Percentiles rank a stretch among this genome's conserved stretches.
phyloP scores from a whole-genome alignment of 495 filamentous ascomycete genomes.

The Polyplosphaeria fusca region DNA sequence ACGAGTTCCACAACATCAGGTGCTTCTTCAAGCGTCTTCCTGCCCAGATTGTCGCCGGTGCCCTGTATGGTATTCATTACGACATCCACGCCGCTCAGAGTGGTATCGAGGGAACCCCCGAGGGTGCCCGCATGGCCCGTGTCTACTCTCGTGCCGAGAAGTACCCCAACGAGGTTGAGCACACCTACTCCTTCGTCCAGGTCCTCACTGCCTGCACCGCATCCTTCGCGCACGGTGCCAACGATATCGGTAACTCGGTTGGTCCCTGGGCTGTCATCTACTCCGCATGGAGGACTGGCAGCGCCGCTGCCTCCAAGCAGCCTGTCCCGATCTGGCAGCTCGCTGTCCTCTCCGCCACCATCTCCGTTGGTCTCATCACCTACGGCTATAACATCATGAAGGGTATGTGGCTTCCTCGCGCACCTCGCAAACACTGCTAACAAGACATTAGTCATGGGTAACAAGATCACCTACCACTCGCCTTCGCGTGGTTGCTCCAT shows the following conservation, averaged over 20 bases:
- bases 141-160: slow-evolving; percentile 58
- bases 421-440: too few relatives aligned
- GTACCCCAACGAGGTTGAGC: slow-evolving; percentile 74
- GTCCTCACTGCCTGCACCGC: slow-evolving; percentile 70
- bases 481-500: slow-evolving; percentile 48
- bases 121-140: slow-evolving; percentile 59
- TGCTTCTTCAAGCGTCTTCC: slow-evolving; percentile 58
- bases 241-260: slow-evolving; percentile 75
- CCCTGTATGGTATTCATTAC: slow-evolving; percentile 67
- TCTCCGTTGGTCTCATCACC: slow-evolving; percentile 57
- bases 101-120: slow-evolving; percentile 61
- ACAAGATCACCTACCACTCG: slow-evolving; percentile 3
- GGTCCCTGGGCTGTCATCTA: slow-evolving; percentile 71
- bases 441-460: slow-evolving; percentile 3
- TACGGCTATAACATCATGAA: slow-evolving; percentile 70
- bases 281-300: slow-evolving; percentile 59
- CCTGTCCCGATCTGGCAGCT: slow-evolving; percentile 55
- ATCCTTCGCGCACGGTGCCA: slow-evolving; percentile 77
- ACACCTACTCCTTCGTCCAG: slow-evolving; percentile 73
- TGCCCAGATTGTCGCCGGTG: slow-evolving; percentile 52
- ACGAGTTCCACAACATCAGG: slow-evolving; percentile 64
- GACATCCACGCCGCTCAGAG: slow-evolving; percentile 69
- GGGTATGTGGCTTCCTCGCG: too few relatives aligned
- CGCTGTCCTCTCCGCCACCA: slow-evolving; percentile 43
- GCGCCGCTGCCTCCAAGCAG: slow-evolving; percentile 47